Percentiles rank a stretch among this genome's conserved stretches.
Evolutionary conservation across 495 filamentous ascomycete genomes (phyloP).

Genomic region (Pyrenula massariospora): DNA sequence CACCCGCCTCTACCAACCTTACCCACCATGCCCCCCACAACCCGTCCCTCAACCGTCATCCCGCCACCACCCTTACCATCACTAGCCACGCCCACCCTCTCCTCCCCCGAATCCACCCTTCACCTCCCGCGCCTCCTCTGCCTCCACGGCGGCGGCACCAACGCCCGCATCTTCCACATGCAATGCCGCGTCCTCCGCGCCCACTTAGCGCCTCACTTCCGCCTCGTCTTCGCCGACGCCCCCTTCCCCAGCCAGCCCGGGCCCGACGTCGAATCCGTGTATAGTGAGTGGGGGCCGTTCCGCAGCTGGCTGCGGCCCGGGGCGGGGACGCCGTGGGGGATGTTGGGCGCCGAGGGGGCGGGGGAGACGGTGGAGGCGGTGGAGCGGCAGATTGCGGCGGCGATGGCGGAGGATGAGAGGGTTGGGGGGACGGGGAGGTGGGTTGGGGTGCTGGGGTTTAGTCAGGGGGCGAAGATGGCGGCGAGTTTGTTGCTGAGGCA

Average conservation of each 20-base stretch:
- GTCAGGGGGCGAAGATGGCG: constrained; percentile 6
- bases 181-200: constrained; percentile 10
- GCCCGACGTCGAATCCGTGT: constrained; percentile 30
- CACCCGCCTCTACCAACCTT: too few relatives aligned
- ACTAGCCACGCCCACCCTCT: too few relatives aligned
- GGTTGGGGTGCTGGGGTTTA: constrained; percentile 32
- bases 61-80: too few relatives aligned
- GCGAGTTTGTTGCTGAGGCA: constrained; percentile 4
- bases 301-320: constrained; percentile 44
- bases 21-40: too few relatives aligned
- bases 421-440: constrained; percentile 33
- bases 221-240: constrained; percentile 19
- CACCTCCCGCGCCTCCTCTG: constrained; percentile 15
- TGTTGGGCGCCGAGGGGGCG: constrained; percentile 2
- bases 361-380: neutral
- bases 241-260: constrained; percentile 17
- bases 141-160: constrained; percentile 15
- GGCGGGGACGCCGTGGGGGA: constrained; percentile 29
- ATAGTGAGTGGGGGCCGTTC: constrained; percentile 38
- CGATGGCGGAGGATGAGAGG: constrained; percentile 20
- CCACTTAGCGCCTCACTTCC: constrained; percentile 11
- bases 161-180: constrained; percentile 10
- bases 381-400: neutral
- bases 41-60: too few relatives aligned
- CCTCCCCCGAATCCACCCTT: too few relatives aligned